Evolutionary conservation across 805 yeast genomes (phyloP), one percentile per base, ranked within the genome.

Genomic region (Starmera amethionina): DNA sequence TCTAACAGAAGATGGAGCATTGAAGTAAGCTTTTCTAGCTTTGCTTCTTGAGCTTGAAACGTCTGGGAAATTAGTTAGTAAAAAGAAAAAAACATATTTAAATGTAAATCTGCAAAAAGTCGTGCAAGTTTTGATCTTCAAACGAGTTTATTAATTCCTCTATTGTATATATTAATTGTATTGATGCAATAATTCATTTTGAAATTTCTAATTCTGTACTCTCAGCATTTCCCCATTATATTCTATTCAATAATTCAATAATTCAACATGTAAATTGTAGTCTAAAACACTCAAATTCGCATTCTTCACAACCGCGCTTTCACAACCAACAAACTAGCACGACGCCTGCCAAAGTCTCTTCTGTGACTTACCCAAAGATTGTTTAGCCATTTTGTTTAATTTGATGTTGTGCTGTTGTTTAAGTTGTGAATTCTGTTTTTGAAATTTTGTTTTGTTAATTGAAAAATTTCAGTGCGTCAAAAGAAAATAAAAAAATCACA

Each of bases 1-100:
- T 77, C 97, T 86, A 65, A 75, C 86, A 58, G 90, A 82, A 56
- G 98, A 90, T 64, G 97, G 94, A 60, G 98, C 94, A 64, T 76
- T 77, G 90, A 93, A 93, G 83, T 93, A 85, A 72, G 97, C 97
- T 86, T 93, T 93, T 85, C 98, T 89, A 72, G 97, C 79, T 83
- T 93, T 93, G 73, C 95, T 84, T 80, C 98, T 93, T 68, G 96
- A 89, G 70, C 95, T 82, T 64, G 98, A 88, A 72, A 93, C 97
- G 96, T 93, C 96, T 84, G 51, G 39, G 29, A 39, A 32, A 34
- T 28, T 27, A 41, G 67, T 65, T 62, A 62, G 65, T 57, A 28
- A 16, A 8, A 15, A 33, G 15, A 38, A 27, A 22, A 27, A n/a
- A 18, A 28, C 34, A n/a, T n/a, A n/a, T 32, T 22, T 13, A 22